A percentile compares a stretch with the other conserved stretches of the same genome.
Evolutionary conservation across 176 grass and related monocot genomes (phyloP).

Genomic region (Oryza punctata): DNA sequence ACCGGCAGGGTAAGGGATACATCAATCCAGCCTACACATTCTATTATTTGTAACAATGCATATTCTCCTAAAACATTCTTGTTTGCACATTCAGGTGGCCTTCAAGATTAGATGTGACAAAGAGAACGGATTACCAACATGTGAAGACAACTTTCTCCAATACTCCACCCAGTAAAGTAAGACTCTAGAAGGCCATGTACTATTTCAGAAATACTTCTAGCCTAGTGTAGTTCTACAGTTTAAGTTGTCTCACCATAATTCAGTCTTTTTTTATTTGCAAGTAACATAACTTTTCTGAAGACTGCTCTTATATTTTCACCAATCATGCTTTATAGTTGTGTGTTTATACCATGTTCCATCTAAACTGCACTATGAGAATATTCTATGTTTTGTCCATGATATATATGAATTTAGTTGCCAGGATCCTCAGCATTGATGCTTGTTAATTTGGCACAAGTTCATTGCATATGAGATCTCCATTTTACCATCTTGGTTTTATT

Average conservation of each 20-base stretch:
- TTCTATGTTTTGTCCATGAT: slow-evolving; percentile 23
- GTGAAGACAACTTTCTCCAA: slow-evolving; percentile 87
- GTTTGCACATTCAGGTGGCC: slow-evolving; percentile 68
- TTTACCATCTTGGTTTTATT: slow-evolving; percentile 7
- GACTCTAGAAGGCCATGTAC: slow-evolving; percentile 22
- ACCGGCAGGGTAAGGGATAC: slow-evolving; percentile 76
- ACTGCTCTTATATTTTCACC: background rate
- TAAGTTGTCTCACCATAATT: slow-evolving; percentile 10
- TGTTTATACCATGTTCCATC: slow-evolving; percentile 11
- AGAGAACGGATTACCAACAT: slow-evolving; percentile 77
- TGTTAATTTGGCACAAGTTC: slow-evolving; percentile 8
- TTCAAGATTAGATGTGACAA: slow-evolving; percentile 84
- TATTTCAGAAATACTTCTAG: slow-evolving; percentile 34
- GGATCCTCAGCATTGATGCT: background rate
- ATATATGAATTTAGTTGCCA: background rate
- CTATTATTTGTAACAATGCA: slow-evolving; percentile 6
- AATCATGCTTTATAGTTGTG: slow-evolving; percentile 1
- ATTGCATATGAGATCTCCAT: background rate
- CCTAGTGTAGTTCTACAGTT: slow-evolving; percentile 3
- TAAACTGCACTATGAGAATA: slow-evolving; percentile 22
- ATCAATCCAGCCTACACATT: slow-evolving; percentile 17
- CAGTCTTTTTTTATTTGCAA: background rate
- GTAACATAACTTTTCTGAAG: slow-evolving; percentile 4
- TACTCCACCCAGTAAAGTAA: slow-evolving; percentile 76
- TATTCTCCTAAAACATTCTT: slow-evolving; percentile 30